These are phyloP conservation scores for Jatropha curcas DNA, from an alignment of 345 rosid species.

Conservation along the genomic window DNA sequence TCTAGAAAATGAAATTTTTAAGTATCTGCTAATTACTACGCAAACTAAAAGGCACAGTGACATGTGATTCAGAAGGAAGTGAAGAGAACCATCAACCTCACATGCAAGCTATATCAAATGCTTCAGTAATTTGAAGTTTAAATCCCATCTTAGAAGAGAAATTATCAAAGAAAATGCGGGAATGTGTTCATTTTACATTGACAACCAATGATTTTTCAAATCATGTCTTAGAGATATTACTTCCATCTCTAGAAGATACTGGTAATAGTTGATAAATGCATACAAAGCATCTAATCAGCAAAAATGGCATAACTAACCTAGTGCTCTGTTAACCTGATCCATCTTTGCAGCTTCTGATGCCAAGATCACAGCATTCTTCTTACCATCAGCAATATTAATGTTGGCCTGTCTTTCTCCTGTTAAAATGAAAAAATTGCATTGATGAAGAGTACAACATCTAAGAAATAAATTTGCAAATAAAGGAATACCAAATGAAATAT, in stretches of 20 bases:
- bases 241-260: not conserved
- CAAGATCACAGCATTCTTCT: slow-evolving; percentile 65
- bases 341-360: slow-evolving; percentile 70
- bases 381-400: slow-evolving; percentile 88
- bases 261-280: not conserved
- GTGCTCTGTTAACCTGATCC: slow-evolving; percentile 71
- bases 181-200: not conserved
- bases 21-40: not conserved
- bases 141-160: not conserved
- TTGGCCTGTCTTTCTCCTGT: slow-evolving; percentile 66
- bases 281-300: not conserved
- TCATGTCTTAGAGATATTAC: too few relatives aligned
- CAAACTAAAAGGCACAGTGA: not conserved
- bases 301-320: slow-evolving; percentile 43
- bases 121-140: not conserved
- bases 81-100: not conserved
- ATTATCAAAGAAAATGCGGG: not conserved
- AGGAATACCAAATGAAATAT: not conserved
- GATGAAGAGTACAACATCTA: not conserved
- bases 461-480: not conserved
- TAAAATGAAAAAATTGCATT: slow-evolving; percentile 7
- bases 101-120: not conserved
- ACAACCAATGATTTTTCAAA: not conserved
- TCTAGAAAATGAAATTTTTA: not conserved
- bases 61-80: not conserved